Conservation (phyloP, 768 basidiomycete genomes). For the Lentinus brumalis region DNA sequence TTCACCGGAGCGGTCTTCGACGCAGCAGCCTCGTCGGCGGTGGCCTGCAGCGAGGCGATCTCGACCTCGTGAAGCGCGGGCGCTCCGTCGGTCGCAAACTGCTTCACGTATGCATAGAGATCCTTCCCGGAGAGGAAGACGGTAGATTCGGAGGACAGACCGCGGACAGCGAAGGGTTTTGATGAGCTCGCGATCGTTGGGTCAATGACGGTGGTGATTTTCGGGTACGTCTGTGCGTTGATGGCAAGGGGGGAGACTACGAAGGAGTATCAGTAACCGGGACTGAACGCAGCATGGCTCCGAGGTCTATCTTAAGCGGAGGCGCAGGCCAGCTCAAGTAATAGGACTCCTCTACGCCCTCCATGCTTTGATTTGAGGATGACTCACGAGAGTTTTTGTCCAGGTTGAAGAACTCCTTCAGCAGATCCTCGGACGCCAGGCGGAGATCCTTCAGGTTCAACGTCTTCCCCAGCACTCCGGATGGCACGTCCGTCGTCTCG, state of each 20-base stretch:
- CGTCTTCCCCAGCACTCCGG: constrained; percentile 74
- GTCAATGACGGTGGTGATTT: constrained; percentile 77
- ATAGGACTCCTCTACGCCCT: too few relatives aligned
- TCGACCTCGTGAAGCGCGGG: constrained; percentile 72
- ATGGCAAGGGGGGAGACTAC: constrained; percentile 84
- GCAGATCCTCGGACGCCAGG: constrained; percentile 81
- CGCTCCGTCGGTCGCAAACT: constrained; percentile 63
- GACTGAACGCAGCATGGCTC: too few relatives aligned
- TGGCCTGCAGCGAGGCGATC: constrained; percentile 59
- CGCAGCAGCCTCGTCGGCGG: constrained; percentile 37
- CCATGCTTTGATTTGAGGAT: not conserved
- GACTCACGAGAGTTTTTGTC: constrained; percentile 83
- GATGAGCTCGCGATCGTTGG: constrained; percentile 71
- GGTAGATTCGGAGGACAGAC: constrained; percentile 68
- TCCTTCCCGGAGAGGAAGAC: constrained; percentile 81
- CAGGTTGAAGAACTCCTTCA: constrained; percentile 80
- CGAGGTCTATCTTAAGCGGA: not conserved
- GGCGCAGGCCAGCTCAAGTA: not conserved
- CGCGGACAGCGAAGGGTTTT: constrained; percentile 74
- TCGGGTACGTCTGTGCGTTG: constrained; percentile 62
- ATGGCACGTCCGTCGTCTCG: constrained; percentile 83
- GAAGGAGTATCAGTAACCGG: constrained; percentile 3
- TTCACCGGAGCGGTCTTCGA: constrained; percentile 37
- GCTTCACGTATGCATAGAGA: constrained; percentile 68
- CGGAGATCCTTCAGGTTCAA: constrained; percentile 86